These are phyloP conservation scores for Fusarium robinianum DNA, from an alignment of 2,329 filamentous ascomycete genomes.

Conservation along the genomic window DNA sequence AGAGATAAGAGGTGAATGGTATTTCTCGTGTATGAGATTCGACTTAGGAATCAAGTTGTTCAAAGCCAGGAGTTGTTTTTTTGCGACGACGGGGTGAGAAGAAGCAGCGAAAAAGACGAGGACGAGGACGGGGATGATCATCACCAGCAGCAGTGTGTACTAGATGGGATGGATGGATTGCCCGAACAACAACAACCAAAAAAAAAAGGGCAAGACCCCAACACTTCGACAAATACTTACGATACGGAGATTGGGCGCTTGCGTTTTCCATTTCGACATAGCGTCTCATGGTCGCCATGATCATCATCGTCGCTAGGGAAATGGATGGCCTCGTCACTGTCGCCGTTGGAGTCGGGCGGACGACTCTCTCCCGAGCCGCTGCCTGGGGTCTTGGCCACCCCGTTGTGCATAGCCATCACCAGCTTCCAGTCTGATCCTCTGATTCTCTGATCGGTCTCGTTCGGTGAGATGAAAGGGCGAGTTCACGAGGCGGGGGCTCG, in stretches of 20 bases:
- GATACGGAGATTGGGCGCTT: constrained; percentile 65
- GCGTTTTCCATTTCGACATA: constrained; percentile 52
- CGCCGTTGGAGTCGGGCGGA: constrained; percentile 44
- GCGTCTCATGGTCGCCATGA: constrained; percentile 47
- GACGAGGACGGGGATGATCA: constrained; percentile 1
- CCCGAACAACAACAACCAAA: constrained; percentile 1
- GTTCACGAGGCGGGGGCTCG: constrained; percentile 13
- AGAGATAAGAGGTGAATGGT: too few relatives aligned
- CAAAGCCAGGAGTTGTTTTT: constrained; percentile 14
- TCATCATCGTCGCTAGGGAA: constrained; percentile 50
- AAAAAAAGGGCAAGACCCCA: too few relatives aligned
- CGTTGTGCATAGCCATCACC: constrained; percentile 37
- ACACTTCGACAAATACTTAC: too few relatives aligned
- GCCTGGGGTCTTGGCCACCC: constrained; percentile 33
- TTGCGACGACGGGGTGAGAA: not conserved
- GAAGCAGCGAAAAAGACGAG: constrained; percentile 10
- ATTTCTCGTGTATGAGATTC: constrained; percentile 14
- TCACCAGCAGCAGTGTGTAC: too few relatives aligned
- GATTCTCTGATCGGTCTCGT: constrained; percentile 16
- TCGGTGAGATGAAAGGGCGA: constrained; percentile 28
- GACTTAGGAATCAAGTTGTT: constrained; percentile 1
- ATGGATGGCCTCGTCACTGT: constrained; percentile 52
- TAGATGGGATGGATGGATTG: too few relatives aligned
- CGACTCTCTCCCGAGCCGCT: constrained; percentile 39
- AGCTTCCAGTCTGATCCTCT: not conserved